A percentile compares a stretch with the other conserved stretches of the same genome.
Conservation (phyloP, 768 basidiomycete species). For the Lyophyllum atratum region DNA sequence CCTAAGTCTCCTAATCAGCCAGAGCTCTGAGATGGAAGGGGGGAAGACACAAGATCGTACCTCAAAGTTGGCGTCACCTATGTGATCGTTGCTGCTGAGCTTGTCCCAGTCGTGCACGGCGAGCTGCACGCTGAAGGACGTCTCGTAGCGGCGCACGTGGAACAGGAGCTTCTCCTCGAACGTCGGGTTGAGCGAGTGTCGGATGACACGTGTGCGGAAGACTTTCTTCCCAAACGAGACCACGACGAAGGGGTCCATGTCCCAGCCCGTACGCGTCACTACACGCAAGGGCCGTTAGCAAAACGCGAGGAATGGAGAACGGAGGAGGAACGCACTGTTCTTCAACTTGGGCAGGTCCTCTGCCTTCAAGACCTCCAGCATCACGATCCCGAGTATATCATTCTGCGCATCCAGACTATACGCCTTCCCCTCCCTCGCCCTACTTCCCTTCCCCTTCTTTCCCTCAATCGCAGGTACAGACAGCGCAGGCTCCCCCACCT, state of each 20-base stretch:
- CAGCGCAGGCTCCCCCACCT: neutral
- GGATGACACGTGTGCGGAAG: slow-evolving; percentile 87
- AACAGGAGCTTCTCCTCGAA: slow-evolving; percentile 98
- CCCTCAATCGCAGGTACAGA: neutral
- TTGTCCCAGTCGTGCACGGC: slow-evolving; percentile 98
- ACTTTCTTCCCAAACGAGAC: slow-evolving; percentile 97
- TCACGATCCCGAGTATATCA: slow-evolving; percentile 92
- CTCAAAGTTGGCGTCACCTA: slow-evolving; percentile 78
- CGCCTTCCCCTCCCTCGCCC: slow-evolving; percentile 23
- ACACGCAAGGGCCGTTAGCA: neutral
- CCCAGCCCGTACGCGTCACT: slow-evolving; percentile 89
- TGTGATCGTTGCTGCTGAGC: slow-evolving; percentile 82
- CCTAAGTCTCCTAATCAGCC: too few species aligned
- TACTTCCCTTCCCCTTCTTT: slow-evolving; percentile 5
- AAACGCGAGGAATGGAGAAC: too few species aligned
- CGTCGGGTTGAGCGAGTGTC: slow-evolving; percentile 79
- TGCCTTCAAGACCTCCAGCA: slow-evolving; percentile 88
- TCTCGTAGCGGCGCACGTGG: slow-evolving; percentile 90
- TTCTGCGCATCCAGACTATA: slow-evolving; percentile 67
- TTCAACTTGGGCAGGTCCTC: slow-evolving; percentile 82
- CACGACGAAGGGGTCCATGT: slow-evolving; percentile 98
- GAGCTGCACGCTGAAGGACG: slow-evolving; percentile 74
- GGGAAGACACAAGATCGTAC: slow-evolving; percentile 30
- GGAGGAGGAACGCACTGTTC: slow-evolving; percentile 69
- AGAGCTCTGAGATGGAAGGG: too few species aligned